Conservation (phyloP, 352 stramenopile species). For the Globisporangium cystogenes region DNA sequence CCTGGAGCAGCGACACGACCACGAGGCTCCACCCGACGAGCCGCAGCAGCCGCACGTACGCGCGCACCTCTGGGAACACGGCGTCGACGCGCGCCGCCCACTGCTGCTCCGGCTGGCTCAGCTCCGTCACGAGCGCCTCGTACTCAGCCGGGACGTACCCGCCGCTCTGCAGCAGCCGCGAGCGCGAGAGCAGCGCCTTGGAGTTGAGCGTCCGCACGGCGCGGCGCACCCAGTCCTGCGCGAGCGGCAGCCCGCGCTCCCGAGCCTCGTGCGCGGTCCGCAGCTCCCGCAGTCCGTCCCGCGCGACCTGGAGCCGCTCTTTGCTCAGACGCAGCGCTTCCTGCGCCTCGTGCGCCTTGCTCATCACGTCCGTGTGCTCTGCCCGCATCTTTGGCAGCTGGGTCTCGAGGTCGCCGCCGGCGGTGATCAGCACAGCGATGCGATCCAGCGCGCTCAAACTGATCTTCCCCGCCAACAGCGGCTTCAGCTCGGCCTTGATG, state of each 20-base stretch:
- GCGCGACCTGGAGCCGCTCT: constrained; percentile 48
- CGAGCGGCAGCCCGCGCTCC: constrained; percentile 47
- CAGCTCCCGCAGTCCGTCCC: constrained; percentile 50
- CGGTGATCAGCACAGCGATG: constrained; percentile 49
- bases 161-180: constrained; percentile 17
- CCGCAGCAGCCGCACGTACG: constrained; percentile 60
- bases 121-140: constrained; percentile 27
- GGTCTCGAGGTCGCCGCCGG: constrained; percentile 56
- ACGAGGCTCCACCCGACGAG: constrained; percentile 69
- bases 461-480: constrained; percentile 9
- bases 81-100: constrained; percentile 34
- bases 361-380: constrained; percentile 64
- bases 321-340: constrained; percentile 58
- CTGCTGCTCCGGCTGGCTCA: constrained; percentile 8
- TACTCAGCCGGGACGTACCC: constrained; percentile 50
- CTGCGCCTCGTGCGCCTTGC: constrained; percentile 60
- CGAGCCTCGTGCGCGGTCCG: constrained; percentile 61
- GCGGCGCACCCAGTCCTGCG: constrained; percentile 49
- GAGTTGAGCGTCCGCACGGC: constrained; percentile 51
- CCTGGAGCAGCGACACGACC: constrained; percentile 67
- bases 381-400: constrained; percentile 68
- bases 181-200: constrained; percentile 28
- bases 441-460: constrained; percentile 44
- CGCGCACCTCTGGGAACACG: constrained; percentile 62
- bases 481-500: constrained; percentile 1